phyloP scores from a whole-genome alignment of 78 protist genomes.

The Protostelium mycophagum region DNA sequence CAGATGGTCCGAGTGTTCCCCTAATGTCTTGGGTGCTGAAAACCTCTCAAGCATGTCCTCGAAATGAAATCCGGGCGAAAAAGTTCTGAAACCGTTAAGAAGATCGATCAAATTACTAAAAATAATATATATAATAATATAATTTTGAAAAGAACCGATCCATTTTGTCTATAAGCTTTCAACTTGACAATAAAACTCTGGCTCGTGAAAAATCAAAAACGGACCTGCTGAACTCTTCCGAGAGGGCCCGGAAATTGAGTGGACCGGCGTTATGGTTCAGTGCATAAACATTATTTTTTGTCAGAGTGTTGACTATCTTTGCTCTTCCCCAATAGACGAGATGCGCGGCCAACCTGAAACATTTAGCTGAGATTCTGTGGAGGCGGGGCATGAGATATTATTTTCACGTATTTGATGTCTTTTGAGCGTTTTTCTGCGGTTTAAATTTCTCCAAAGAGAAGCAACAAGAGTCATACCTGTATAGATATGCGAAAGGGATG shows the following conservation, averaged over 20 bases:
- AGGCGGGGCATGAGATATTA: too few species aligned
- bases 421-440: too few species aligned
- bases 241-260: neutral
- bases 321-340: slow-evolving; percentile 59
- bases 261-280: neutral
- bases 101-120: too few species aligned
- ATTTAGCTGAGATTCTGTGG: neutral
- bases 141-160: too few species aligned
- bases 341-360: slow-evolving; percentile 39
- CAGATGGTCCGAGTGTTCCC: slow-evolving; percentile 39
- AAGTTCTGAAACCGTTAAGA: neutral
- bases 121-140: too few species aligned
- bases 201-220: neutral
- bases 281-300: slow-evolving; percentile 39
- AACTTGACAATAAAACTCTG: too few species aligned
- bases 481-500: slow-evolving; percentile 38
- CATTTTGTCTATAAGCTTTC: too few species aligned
- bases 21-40: slow-evolving; percentile 18
- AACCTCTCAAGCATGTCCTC: slow-evolving; percentile 40
- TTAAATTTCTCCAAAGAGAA: too few species aligned
- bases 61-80: slow-evolving; percentile 27
- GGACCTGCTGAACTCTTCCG: neutral
- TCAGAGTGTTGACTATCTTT: slow-evolving; percentile 50
- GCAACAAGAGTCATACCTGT: neutral
- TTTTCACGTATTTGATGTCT: too few species aligned